A percentile compares a stretch with the other conserved stretches of the same genome.
These are phyloP conservation scores for Coffea eugenioides DNA, from an alignment of 257 asterid genomes.

Conservation along the genomic window DNA sequence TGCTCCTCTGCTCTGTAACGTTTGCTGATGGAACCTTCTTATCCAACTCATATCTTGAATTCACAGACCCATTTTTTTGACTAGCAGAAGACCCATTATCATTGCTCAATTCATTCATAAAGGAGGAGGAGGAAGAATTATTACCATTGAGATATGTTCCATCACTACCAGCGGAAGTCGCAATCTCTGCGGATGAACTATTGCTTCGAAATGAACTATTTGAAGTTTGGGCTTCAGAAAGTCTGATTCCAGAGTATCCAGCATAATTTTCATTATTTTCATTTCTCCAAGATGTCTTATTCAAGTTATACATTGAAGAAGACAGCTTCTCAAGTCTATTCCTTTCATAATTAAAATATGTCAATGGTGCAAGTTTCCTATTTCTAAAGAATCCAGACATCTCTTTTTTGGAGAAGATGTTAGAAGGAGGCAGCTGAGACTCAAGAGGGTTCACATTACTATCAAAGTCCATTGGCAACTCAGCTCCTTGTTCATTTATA, in stretches of 20 bases:
- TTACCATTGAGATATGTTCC: slow-evolving; percentile 37
- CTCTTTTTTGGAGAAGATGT: slow-evolving; percentile 73
- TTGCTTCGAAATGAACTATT: slow-evolving; percentile 38
- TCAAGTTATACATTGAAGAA: slow-evolving; percentile 38
- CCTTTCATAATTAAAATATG: slow-evolving; percentile 56
- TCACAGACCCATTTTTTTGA: slow-evolving; percentile 34
- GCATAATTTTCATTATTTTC: slow-evolving; percentile 27
- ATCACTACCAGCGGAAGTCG: slow-evolving; percentile 20
- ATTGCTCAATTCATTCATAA: slow-evolving; percentile 31
- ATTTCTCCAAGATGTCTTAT: slow-evolving; percentile 32
- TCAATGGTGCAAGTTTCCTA: slow-evolving; percentile 64
- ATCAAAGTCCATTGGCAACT: slow-evolving; percentile 27
- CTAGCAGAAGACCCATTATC: slow-evolving; percentile 28
- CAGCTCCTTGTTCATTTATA: slow-evolving; percentile 29
- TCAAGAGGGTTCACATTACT: slow-evolving; percentile 63
- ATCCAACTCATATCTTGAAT: slow-evolving; percentile 34
- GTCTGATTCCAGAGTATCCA: slow-evolving; percentile 25
- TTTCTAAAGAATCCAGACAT: slow-evolving; percentile 67
- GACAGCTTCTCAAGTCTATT: slow-evolving; percentile 48
- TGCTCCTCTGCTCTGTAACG: slow-evolving; percentile 30
- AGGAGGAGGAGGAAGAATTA: slow-evolving; percentile 27
- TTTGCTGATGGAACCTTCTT: slow-evolving; percentile 27
- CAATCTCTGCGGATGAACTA: slow-evolving; percentile 32
- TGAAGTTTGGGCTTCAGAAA: slow-evolving; percentile 33
- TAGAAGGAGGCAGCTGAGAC: slow-evolving; percentile 79